These are phyloP conservation scores for Skeletonema grethae DNA, from an alignment of 108 stramenopile genomes.

Conservation along the genomic window DNA sequence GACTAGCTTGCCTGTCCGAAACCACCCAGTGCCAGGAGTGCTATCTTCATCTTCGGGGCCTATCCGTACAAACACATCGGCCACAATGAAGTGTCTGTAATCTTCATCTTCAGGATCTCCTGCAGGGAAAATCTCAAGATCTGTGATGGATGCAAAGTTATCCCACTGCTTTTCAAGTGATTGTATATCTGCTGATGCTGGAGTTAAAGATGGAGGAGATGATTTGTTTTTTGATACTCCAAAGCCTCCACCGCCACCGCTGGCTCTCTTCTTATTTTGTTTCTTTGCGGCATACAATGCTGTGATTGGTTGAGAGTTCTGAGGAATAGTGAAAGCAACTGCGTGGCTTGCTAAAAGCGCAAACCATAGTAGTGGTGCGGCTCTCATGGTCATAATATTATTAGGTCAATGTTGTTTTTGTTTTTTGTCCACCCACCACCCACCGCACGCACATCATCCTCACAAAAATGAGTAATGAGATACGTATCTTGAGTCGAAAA, in stretches of 20 bases:
- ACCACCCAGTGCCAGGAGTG: slow-evolving; percentile 32
- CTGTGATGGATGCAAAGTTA: slow-evolving; percentile 42
- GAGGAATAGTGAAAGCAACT: background rate
- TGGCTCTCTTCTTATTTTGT: slow-evolving; percentile 29
- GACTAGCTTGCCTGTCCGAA: slow-evolving; percentile 48
- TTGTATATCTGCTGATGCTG: slow-evolving; percentile 38
- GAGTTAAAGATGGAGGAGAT: background rate
- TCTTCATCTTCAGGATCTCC: slow-evolving; percentile 46
- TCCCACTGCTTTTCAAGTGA: slow-evolving; percentile 50
- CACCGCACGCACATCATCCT: no score
- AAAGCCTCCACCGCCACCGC: slow-evolving; percentile 34
- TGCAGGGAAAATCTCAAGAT: slow-evolving; percentile 39
- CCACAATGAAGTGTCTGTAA: slow-evolving; percentile 39
- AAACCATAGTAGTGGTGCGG: background rate
- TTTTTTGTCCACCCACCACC: no score
- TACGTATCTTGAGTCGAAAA: no score
- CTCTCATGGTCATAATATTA: background rate
- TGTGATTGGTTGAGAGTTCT: background rate
- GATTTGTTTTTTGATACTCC: slow-evolving; percentile 11
- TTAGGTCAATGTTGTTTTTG: no score
- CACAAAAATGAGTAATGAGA: no score
- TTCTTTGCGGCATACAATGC: slow-evolving; percentile 6
- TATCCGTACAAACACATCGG: slow-evolving; percentile 39
- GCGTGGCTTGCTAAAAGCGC: background rate
- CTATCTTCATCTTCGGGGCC: slow-evolving; percentile 14